These are phyloP conservation scores for Ballota nigra DNA, from an alignment of 257 asterid species.

Conservation along the genomic window DNA sequence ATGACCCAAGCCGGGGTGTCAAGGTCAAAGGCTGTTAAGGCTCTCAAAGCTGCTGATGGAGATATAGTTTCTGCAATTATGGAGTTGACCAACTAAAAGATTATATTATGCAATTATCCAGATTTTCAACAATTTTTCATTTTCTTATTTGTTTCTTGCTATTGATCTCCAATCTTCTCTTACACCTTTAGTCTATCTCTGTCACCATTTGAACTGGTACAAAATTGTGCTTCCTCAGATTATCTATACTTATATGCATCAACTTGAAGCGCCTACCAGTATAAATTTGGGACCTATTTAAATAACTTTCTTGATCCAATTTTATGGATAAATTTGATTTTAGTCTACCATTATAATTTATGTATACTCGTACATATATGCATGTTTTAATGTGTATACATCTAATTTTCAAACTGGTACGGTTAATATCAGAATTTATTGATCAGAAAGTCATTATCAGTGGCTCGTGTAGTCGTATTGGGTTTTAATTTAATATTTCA, in stretches of 20 bases:
- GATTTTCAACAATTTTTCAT: background rate
- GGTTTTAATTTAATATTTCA: too few species aligned
- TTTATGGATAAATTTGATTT: background rate
- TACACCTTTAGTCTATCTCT: background rate
- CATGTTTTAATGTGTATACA: background rate
- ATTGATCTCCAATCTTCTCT: background rate
- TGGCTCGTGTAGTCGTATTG: too few species aligned
- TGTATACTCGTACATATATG: background rate
- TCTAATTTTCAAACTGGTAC: background rate
- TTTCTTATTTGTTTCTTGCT: background rate
- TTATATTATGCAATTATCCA: background rate
- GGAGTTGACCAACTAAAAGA: conserved; percentile 51
- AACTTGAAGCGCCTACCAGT: background rate
- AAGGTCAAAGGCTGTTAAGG: conserved; percentile 70
- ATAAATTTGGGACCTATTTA: background rate
- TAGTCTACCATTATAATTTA: background rate
- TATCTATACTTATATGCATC: background rate
- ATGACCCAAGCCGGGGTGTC: conserved; percentile 82
- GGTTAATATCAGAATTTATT: background rate
- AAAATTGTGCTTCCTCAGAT: background rate
- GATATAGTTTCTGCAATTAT: conserved; percentile 68
- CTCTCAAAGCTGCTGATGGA: conserved; percentile 59
- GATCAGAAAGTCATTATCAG: background rate
- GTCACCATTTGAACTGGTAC: background rate
- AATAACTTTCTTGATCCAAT: background rate